Evolutionary conservation across 169 alveolate species (phyloP).

Genomic region (Plasmodium sp.): DNA sequence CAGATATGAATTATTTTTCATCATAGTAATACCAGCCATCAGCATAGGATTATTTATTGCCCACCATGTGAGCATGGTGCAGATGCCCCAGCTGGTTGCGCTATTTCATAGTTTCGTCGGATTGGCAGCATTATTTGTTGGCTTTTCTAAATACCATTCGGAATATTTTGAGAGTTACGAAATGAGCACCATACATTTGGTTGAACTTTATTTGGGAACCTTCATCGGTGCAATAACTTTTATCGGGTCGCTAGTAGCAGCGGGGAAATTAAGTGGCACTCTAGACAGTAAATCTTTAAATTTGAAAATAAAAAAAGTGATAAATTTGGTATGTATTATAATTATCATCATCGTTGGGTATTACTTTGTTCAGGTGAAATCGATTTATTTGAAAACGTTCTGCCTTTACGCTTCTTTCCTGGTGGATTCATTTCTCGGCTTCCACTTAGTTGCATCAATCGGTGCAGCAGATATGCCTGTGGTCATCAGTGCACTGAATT

Average conservation of each 20-base stretch:
- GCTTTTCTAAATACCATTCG: conserved; percentile 83
- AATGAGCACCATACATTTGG: conserved; percentile 77
- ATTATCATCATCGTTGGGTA: conserved; percentile 78
- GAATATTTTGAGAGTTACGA: conserved; percentile 59
- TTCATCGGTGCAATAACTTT: conserved; percentile 94
- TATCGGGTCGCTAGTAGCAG: conserved; percentile 95
- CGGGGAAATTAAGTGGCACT: conserved; percentile 92
- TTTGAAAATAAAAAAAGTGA: conserved; percentile 84
- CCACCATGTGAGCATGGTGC: conserved; percentile 87
- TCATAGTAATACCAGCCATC: conserved; percentile 75
- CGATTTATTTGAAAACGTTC: conserved; percentile 60
- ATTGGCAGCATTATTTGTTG: conserved; percentile 94
- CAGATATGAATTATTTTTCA: conserved; percentile 74
- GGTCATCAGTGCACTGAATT: conserved; percentile 93
- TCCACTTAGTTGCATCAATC: conserved; percentile 91
- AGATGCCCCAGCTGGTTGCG: conserved; percentile 95
- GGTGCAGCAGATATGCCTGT: conserved; percentile 98
- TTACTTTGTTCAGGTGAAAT: conserved; percentile 49
- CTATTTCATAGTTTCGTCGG: conserved; percentile 96
- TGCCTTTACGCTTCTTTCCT: conserved; percentile 76
- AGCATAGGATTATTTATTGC: conserved; percentile 79
- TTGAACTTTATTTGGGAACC: conserved; percentile 87
- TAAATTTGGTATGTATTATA: conserved; percentile 76
- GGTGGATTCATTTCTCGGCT: conserved; percentile 87
- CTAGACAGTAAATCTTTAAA: conserved; percentile 86